Conservation (phyloP, 495 filamentous ascomycete species). For the Podospora sp. region DNA sequence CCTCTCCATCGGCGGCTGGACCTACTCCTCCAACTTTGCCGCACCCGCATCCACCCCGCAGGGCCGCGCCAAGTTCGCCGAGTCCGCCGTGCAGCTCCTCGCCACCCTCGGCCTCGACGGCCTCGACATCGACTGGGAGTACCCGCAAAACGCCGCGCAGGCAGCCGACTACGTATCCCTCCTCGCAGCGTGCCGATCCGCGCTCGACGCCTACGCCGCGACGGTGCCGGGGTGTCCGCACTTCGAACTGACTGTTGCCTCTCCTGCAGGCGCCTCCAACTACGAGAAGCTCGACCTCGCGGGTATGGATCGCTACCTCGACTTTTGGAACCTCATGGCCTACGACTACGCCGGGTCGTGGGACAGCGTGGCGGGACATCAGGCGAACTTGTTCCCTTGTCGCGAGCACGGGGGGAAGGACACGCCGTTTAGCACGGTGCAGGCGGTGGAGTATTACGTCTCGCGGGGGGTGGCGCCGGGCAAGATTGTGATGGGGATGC, state of each 20-base stretch:
- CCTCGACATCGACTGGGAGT: slow-evolving; percentile 68
- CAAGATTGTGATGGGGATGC: slow-evolving; percentile 90
- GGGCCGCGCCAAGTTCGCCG: slow-evolving; percentile 70
- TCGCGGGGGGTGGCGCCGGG: slow-evolving; percentile 58
- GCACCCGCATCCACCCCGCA: slow-evolving; percentile 65
- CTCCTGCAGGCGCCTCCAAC: slow-evolving; percentile 65
- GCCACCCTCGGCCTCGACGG: slow-evolving; percentile 64
- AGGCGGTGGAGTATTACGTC: slow-evolving; percentile 70
- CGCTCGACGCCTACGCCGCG: slow-evolving; percentile 59
- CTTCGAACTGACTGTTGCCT: slow-evolving; percentile 84
- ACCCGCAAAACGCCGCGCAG: slow-evolving; percentile 58
- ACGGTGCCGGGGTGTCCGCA: slow-evolving; percentile 54
- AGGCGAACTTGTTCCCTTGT: slow-evolving; percentile 74
- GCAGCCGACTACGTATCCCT: slow-evolving; percentile 77
- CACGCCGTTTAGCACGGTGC: slow-evolving; percentile 77
- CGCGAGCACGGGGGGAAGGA: slow-evolving; percentile 42
- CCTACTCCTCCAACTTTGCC: slow-evolving; percentile 85
- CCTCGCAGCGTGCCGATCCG: slow-evolving; percentile 65
- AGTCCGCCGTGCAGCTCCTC: slow-evolving; percentile 66
- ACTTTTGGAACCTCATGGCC: slow-evolving; percentile 95
- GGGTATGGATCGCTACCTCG: slow-evolving; percentile 77
- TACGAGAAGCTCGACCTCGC: slow-evolving; percentile 72
- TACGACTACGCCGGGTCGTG: slow-evolving; percentile 82
- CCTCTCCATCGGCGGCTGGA: slow-evolving; percentile 96
- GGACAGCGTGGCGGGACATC: slow-evolving; percentile 74